Base-by-base conservation (phyloP, 2,329 filamentous ascomycete genomes). In the Epicoccum nigrum region DNA sequence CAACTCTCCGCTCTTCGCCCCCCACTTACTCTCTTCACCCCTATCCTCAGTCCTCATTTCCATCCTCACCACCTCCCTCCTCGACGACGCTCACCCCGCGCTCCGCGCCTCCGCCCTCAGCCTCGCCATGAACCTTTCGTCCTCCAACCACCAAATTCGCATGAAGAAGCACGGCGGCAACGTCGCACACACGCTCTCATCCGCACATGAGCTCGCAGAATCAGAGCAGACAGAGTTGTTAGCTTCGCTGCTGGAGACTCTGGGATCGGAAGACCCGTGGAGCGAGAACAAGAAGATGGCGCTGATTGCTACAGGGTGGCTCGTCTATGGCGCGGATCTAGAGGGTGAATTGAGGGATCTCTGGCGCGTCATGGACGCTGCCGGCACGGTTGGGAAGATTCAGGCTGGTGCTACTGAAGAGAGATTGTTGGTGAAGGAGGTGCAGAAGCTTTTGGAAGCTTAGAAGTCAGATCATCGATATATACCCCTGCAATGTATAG, bases 41-140 rank as follows among this genome's bases (percentile, higher is more conserved):
- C 62, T 17, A 72, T 92, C 41, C 1, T 82, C 85, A 5, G 69
- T 76, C 1, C 78, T 84, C 0, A 76, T 93, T 21, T 85, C 89
- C 1, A 79, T 97, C 12, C 81, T 94, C 16, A 89, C 90, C 0
- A 84, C 86, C 1, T 90, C 87, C 55, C 86, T 97, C 20, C 81
- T 97, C 0, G 92, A 96, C 62, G 84, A 86, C 23, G 82, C 82
- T 38, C 86, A 94, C 62, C 80, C 81, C 37, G 91, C 86, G 45
- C 83, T 93, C 2, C 85, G 92, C 33, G 88, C 93, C 3, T 89
- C 92, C 1, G 90, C 92, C 0, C 86, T 92, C 0, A 90, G 88
- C 1, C 79, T 97, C 2, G 83, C 92, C 0, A 94, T 92, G 77
- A 97, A 97, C 60, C 74, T 97, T 0, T 83, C 90, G 0, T 78